Conservation (phyloP, 129 eudicot species). For the Daucus carota region DH1_v3.0 NC_030382.2:41516501-41517000, state of each 20-base stretch:
- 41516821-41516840: not conserved
- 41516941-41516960: not conserved
- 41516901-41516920: not conserved
- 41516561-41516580: not conserved
- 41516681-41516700: not conserved
- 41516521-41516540: not conserved
- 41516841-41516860: too few species aligned
- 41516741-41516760: not conserved
- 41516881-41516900: not conserved
- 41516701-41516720: not conserved
- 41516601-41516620: not conserved
- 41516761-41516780: not conserved
- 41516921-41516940: conserved; percentile 5
- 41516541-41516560: conserved; percentile 12
- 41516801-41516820: not conserved
- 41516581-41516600: not conserved
- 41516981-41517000: not conserved
- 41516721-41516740: conserved; percentile 3
- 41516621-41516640: not conserved
- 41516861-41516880: too few species aligned
- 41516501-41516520: not conserved
- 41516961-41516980: not conserved
- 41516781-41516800: not conserved
- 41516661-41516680: not conserved
- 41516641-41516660: conserved; percentile 5